A percentile compares a stretch with the other conserved stretches of the same genome.
Conservation (phyloP, 495 filamentous ascomycete species). For the Penicillium macrosclerotiorum region DNA sequence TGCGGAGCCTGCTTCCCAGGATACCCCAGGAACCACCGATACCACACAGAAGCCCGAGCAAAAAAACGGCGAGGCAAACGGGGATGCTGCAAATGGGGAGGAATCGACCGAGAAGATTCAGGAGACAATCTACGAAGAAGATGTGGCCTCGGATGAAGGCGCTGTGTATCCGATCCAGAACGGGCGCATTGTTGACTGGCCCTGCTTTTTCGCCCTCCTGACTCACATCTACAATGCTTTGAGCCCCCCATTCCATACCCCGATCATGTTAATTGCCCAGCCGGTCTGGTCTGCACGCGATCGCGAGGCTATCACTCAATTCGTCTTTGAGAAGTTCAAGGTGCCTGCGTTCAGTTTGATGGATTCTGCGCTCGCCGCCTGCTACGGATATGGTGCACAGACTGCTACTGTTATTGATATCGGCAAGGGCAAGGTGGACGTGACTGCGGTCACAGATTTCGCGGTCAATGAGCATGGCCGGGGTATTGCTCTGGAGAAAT, state of each 20-base stretch:
- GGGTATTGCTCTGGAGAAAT: constrained; percentile 61
- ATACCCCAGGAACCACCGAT: constrained; percentile 10
- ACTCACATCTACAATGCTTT: constrained; percentile 82
- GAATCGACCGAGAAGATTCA: constrained; percentile 31
- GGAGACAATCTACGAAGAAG: constrained; percentile 75
- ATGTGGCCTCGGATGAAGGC: constrained; percentile 80
- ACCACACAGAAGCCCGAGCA: constrained; percentile 9
- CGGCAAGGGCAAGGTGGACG: constrained; percentile 84
- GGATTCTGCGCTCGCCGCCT: constrained; percentile 77
- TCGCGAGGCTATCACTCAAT: constrained; percentile 78
- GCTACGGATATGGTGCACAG: constrained; percentile 75
- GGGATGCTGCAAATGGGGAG: constrained; percentile 18
- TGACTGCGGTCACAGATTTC: constrained; percentile 83
- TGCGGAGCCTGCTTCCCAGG: constrained; percentile 15
- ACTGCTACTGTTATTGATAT: constrained; percentile 85
- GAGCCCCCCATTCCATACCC: constrained; percentile 88
- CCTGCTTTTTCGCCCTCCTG: constrained; percentile 87
- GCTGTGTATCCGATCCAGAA: constrained; percentile 83
- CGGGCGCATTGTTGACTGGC: constrained; percentile 85
- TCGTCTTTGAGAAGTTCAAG: constrained; percentile 96
- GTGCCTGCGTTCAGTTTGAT: constrained; percentile 84
- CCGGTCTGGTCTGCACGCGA: constrained; percentile 84
- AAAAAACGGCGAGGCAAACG: constrained; percentile 12
- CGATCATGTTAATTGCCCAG: constrained; percentile 81
- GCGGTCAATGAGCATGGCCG: constrained; percentile 60